Evolutionary conservation across 2,329 filamentous ascomycete species (phyloP).

Genomic region (Trichoderma sp.): DNA sequence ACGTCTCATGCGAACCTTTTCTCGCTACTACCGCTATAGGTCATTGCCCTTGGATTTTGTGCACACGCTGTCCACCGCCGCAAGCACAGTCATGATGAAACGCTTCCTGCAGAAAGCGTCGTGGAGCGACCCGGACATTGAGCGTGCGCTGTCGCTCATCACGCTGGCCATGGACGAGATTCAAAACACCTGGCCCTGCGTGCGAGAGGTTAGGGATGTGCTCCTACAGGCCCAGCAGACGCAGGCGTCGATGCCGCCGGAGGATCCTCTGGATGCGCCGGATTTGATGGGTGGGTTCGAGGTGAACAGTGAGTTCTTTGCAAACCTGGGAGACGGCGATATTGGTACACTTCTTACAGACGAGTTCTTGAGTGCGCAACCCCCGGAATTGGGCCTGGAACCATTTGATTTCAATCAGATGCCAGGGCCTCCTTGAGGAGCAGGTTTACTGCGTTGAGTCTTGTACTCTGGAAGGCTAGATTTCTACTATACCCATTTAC

Average conservation of each 20-base stretch:
- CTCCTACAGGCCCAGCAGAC: conserved; percentile 39
- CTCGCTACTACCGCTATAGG: conserved; percentile 49
- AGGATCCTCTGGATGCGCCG: conserved; percentile 40
- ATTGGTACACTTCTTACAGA: conserved; percentile 43
- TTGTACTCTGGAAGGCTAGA: not conserved
- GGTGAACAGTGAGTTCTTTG: conserved; percentile 36
- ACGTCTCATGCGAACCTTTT: conserved; percentile 50
- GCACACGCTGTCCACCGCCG: conserved; percentile 53
- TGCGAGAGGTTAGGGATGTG: conserved; percentile 47
- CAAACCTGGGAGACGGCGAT: conserved; percentile 39
- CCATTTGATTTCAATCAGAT: conserved; percentile 41
- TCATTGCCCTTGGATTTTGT: conserved; percentile 53
- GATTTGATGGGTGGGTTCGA: conserved; percentile 43
- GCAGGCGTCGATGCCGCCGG: conserved; percentile 39
- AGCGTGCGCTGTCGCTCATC: conserved; percentile 53
- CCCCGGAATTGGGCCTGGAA: conserved; percentile 37
- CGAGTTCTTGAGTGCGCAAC: conserved; percentile 42
- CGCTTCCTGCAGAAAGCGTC: conserved; percentile 46
- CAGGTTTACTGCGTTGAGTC: not conserved
- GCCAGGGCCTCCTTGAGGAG: conserved; percentile 18
- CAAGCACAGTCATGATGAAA: conserved; percentile 53
- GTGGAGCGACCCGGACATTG: conserved; percentile 51
- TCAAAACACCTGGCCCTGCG: conserved; percentile 53
- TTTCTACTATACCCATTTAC: not conserved
- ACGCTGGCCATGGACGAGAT: conserved; percentile 57